Conservation (phyloP, 225 moss, liverwort and hornwort species). For the Ulota crispa region DNA sequence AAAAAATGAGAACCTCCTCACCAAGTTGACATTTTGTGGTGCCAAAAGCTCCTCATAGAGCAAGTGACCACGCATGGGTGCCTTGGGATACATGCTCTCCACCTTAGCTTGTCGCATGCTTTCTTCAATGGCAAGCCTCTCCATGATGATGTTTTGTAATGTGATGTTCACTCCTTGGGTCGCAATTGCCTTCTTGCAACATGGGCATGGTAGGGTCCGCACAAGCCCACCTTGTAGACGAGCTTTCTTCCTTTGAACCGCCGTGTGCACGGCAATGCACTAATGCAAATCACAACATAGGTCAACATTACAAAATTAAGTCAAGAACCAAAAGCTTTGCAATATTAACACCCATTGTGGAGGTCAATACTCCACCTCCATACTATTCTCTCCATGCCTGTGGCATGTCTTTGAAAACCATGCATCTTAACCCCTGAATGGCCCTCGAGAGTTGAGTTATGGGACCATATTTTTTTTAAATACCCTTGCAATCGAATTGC, state of each 20-base stretch:
- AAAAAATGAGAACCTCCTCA: slow-evolving; percentile 19
- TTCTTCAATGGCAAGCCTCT: slow-evolving; percentile 34
- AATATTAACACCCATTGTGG: too few relatives aligned
- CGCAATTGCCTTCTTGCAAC: slow-evolving; percentile 30
- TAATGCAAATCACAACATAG: not conserved
- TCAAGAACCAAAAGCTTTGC: too few relatives aligned
- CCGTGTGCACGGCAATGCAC: slow-evolving; percentile 42
- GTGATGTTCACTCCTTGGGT: slow-evolving; percentile 40
- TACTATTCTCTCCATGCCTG: too few relatives aligned
- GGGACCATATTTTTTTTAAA: too few relatives aligned
- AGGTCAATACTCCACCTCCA: too few relatives aligned
- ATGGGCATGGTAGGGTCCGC: slow-evolving; percentile 32
- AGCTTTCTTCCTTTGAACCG: slow-evolving; percentile 45
- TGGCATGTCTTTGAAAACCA: too few relatives aligned
- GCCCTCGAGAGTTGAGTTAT: too few relatives aligned
- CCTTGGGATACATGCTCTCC: slow-evolving; percentile 35
- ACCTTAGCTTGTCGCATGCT: slow-evolving; percentile 29
- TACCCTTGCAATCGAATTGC: too few relatives aligned
- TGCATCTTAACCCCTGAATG: too few relatives aligned
- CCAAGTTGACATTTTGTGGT: slow-evolving; percentile 18
- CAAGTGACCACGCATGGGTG: slow-evolving; percentile 31
- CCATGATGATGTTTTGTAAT: slow-evolving; percentile 38
- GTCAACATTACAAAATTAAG: too few relatives aligned
- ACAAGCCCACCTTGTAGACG: slow-evolving; percentile 23
- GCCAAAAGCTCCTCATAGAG: slow-evolving; percentile 32